These are phyloP conservation scores for Cyberlindnera americana DNA, from an alignment of 805 yeast species.

Conservation along the genomic window DNA sequence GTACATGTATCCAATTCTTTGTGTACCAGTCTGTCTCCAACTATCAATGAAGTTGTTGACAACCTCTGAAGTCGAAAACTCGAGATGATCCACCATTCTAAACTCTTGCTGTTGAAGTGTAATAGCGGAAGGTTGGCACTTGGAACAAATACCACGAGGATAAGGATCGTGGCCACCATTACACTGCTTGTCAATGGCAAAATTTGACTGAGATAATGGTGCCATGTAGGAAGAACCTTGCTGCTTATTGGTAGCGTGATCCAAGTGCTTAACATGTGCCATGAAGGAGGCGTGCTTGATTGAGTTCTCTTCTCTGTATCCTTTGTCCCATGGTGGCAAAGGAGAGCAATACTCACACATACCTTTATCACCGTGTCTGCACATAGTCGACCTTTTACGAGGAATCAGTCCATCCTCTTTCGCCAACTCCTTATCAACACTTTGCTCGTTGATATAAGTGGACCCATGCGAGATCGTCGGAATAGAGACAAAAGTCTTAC, in stretches of 20 bases:
- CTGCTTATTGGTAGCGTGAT: constrained; percentile 57
- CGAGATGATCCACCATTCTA: constrained; percentile 97
- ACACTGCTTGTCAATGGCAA: constrained; percentile 60
- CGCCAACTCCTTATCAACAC: constrained; percentile 66
- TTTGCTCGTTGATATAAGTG: constrained; percentile 45
- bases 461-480: constrained; percentile 15
- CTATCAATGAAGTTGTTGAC: constrained; percentile 82
- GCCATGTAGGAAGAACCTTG: constrained; percentile 67
- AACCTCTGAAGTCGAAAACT: constrained; percentile 69
- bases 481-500: constrained; percentile 14
- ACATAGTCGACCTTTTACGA: constrained; percentile 57
- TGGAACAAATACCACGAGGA: constrained; percentile 93
- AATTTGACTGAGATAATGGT: constrained; percentile 73
- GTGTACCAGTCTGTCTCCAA: constrained; percentile 88
- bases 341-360: constrained; percentile 99
- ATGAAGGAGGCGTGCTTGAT: constrained; percentile 90
- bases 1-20: constrained; percentile 79
- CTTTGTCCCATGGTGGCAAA: constrained; percentile 89
- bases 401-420: constrained; percentile 67
- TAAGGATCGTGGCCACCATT: constrained; percentile 84
- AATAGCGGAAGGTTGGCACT: constrained; percentile 95
- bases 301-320: constrained; percentile 65
- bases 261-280: constrained; percentile 70
- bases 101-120: constrained; percentile 86
- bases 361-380: constrained; percentile 88